Conservation (phyloP, 257 asterid genomes). For the Capsicum rhomboideum region DNA sequence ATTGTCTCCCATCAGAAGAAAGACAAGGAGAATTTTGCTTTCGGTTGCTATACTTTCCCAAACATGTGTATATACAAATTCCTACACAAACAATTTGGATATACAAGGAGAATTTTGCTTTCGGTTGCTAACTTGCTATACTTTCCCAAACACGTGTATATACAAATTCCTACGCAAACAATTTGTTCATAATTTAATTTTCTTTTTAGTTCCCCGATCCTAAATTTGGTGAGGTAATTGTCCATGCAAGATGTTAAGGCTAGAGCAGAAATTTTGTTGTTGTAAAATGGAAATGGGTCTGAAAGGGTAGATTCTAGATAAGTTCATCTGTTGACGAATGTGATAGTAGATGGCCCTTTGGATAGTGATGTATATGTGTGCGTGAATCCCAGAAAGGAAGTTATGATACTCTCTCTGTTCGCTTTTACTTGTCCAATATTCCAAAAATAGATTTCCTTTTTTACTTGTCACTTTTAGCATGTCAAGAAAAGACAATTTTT, state of each 20-base stretch:
- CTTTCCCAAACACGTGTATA: neutral
- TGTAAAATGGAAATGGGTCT: neutral
- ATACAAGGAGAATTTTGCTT: neutral
- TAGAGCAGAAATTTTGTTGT: neutral
- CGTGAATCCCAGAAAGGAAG: neutral
- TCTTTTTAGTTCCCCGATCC: neutral
- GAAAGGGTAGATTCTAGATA: neutral
- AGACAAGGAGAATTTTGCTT: neutral
- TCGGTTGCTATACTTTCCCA: neutral
- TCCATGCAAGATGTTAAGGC: neutral
- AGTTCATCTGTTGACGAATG: neutral
- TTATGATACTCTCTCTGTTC: neutral
- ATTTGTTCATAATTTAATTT: neutral
- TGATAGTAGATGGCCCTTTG: neutral
- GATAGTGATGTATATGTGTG: neutral
- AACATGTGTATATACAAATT: neutral
- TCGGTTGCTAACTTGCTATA: neutral
- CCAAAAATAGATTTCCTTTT: too few species aligned
- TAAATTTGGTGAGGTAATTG: neutral
- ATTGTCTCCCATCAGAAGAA: neutral
- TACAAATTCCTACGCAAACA: neutral
- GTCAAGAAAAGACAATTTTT: too few species aligned
- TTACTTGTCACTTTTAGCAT: too few species aligned
- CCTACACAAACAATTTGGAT: neutral
- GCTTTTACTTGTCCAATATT: too few species aligned